Evolutionary conservation across 2,329 filamentous ascomycete genomes (phyloP), one percentile per base, ranked within the genome.

Genomic region (Hymenoscyphus repandus): DNA sequence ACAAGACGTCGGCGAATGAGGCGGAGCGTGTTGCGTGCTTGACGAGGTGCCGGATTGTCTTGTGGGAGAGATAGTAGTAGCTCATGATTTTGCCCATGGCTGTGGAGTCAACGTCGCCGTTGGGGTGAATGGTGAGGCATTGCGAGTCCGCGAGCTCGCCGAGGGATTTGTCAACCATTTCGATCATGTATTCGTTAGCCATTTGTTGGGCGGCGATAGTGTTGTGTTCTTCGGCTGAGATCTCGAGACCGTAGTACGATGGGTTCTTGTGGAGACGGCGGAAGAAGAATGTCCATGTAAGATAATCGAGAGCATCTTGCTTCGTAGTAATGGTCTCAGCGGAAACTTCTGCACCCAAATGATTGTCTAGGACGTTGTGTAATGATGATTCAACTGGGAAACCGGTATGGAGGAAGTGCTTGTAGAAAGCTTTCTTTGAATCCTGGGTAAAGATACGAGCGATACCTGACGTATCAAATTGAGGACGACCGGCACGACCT

Each of bases 201-300:
- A 88, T 76, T 58, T 88, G 80, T 66, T 96, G 92, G 0, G 95
- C 92, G 6, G 82, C 78, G 30, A 90, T 83, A 7, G 86, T 91
- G 66, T 90, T 95, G 70, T 96, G 90, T 61, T 96, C 90, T 61
- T 96, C 91, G 0, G 88, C 86, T 0, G 88, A 89, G 40, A 99
- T 93, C 66, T 96, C 88, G 0, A 99, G 82, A 0, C 95, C 95
- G 62, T 99, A 99, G 72, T 96, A 99, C 0, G 91, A 95, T 1
- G 93, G 93, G 62, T 99, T 99, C 75, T 99, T 99, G 74, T 99
- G 93, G 36, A 99, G 73, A 10, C 93, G 80, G 2, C 95, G 83
- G 78, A 99, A 99, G 79, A 99, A 99, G 74, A 99, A 99, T 1
- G 95, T 99, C 93, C 95, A 99, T 0, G 93, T 99, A 47, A 99